These are phyloP conservation scores for Phaeosphaeria sp. DNA, from an alignment of 2,329 filamentous ascomycete genomes.

Conservation along the genomic window DNA sequence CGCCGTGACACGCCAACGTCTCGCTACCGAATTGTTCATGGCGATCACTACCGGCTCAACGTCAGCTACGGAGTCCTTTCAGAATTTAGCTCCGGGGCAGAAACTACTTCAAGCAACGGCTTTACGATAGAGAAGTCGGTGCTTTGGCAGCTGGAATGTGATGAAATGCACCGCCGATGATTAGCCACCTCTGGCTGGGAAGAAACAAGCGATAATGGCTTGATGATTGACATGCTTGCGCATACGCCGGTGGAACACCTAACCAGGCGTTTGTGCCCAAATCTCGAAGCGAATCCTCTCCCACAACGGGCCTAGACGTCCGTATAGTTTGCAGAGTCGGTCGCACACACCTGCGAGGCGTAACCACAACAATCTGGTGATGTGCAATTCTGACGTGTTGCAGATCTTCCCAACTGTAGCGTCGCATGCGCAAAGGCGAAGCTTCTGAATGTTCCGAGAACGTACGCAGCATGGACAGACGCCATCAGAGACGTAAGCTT, in stretches of 20 bases:
- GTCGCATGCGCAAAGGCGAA: background rate
- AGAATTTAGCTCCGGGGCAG: background rate
- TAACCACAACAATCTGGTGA: background rate
- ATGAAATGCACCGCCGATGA: background rate
- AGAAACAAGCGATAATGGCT: background rate
- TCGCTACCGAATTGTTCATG: conserved; percentile 35
- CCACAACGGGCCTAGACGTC: conserved; percentile 28
- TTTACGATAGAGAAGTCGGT: background rate
- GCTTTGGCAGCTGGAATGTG: background rate
- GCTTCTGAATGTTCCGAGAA: background rate
- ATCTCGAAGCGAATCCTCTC: conserved; percentile 14
- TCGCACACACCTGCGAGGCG: background rate
- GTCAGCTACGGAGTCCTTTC: background rate
- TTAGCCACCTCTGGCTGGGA: background rate
- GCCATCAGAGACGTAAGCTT: background rate
- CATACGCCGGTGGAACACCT: conserved; percentile 3
- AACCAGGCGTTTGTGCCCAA: conserved; percentile 1
- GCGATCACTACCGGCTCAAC: conserved; percentile 6
- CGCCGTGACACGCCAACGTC: conserved; percentile 35
- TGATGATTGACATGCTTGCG: conserved; percentile 1
- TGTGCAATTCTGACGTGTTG: background rate
- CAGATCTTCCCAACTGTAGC: background rate
- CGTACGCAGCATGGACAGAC: background rate
- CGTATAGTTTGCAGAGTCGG: background rate
- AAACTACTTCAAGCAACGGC: background rate